Evolutionary conservation across 345 rosid species (phyloP), one percentile per base, ranked within the genome.

Genomic region (Iberis pinnata): DNA sequence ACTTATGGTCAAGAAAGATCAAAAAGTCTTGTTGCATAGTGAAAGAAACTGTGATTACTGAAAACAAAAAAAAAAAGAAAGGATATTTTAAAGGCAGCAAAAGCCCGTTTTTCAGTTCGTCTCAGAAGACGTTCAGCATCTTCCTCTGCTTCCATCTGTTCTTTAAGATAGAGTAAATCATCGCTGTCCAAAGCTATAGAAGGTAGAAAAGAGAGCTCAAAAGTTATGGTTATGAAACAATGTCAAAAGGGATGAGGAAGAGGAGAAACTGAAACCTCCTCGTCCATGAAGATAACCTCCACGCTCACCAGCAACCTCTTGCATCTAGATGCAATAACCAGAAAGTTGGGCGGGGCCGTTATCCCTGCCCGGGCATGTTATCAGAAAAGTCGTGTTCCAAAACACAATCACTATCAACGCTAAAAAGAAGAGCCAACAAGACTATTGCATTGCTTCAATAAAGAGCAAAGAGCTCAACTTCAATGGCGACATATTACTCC

Each of bases 311-410:
- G 98, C 98, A 76, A 88, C 97, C 71, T 92, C 98, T 77, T 92
- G 98, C 98, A 92, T 92, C 98, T 92, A 78, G 61, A 29, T 47
- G 76, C 73, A 78, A 83, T 69, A 80, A 55, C 71, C 75, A 29
- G 75, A 83, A 77, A 70, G 70, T 40, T 64, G 19, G 70, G 71
- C 71, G 29, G 74, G 75, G 89, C 82, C 82, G 77, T 70, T 73
- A 77, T 92, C 97, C 95, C 98, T 92, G 95, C 79, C 98, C 68
- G 97, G 96, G 81, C 98, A 85, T 63, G 95, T 92, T 81, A 88
- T 92, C 88, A 88, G 97, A 81, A 79, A 63, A 71, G 73, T 44
- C 36, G 16, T 54, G 35, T 60, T 27, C 61, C 53, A 4, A 36
- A 20, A 37, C 8, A 8, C 35, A 17, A 43, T 35, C 20, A 51